Evolutionary conservation across 345 rosid genomes (phyloP), one percentile per base, ranked within the genome.

Genomic region (Excoecaria agallocha): DNA sequence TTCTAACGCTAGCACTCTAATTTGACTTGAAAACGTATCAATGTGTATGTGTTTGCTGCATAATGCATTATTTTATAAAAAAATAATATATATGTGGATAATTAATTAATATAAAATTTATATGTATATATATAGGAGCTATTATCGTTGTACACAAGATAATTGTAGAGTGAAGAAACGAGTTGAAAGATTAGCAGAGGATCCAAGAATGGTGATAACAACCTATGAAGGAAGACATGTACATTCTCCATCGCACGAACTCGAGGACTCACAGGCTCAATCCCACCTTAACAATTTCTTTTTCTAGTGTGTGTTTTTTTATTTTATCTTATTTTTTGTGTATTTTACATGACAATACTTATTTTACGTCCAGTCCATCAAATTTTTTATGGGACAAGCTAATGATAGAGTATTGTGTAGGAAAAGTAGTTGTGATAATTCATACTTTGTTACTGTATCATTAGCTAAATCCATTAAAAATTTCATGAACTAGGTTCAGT

Each of bases 201-300:
- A 95, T 77, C 98, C 98, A 58, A 86, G 98, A 80, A 95, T 95
- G 99, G 99, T 95, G 50, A 95, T 95, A 56, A 95, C 99, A 51
- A 93, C 99, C 38, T 95, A 95, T 66, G 99, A 95, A 82, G 99
- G 99, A 43, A 85, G 99, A 68, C 99, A 95, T 43, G 87, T 72
- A 59, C 99, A 95, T 77, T 89, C 94, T 8, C 99, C 99, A 0
- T 90, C 98, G 1, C 90, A 85, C 12, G 93, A 93, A 71, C 82
- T 78, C 1, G 97, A 93, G 52, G 91, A 89, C 7, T 85, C 86
- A 16, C 82, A 85, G 51, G 71, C 82, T 48, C 79, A 82, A 13
- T 73, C 84, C 2, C 85, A 87, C 58, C 89, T 89, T 48, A 85
- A 78, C 57, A 83, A 87, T 51, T 89, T 90, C 86, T 88, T 93